Conservation (phyloP, 2,329 filamentous ascomycete species). For the Hypoxylon sp. region DNA sequence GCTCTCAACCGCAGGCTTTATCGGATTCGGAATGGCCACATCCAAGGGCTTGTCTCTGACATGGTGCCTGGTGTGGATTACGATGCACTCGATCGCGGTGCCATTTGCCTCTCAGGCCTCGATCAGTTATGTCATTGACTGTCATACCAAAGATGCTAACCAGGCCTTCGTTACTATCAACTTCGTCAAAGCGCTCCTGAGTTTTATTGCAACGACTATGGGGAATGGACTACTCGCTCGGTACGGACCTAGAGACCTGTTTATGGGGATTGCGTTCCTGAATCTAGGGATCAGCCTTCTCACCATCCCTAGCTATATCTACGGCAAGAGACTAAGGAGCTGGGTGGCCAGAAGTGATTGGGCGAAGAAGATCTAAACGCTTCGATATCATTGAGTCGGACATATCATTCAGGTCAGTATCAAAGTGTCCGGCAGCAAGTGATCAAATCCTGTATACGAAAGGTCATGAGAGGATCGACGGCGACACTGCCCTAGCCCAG, state of each 20-base stretch:
- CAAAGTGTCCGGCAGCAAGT: neutral
- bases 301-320: conserved; percentile 47
- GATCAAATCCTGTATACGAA: neutral
- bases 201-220: conserved; percentile 41
- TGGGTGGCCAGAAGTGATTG: conserved; percentile 46
- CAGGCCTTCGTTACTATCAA: conserved; percentile 47
- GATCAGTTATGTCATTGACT: conserved; percentile 47
- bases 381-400: neutral
- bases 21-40: conserved; percentile 42
- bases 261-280: conserved; percentile 42
- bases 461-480: conserved; percentile 6
- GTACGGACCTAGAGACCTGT: conserved; percentile 35
- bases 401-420: conserved; percentile 1
- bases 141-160: conserved; percentile 46
- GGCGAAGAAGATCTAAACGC: conserved; percentile 40
- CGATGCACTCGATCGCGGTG: conserved; percentile 45
- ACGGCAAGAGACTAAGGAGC: conserved; percentile 44
- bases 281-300: conserved; percentile 43
- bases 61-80: conserved; percentile 46
- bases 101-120: conserved; percentile 45
- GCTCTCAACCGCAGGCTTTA: conserved; percentile 42
- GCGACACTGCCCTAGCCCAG: neutral
- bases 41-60: conserved; percentile 31
- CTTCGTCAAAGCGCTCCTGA: conserved; percentile 44
- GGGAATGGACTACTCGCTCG: conserved; percentile 41